These are phyloP conservation scores for Cryptococcus amylolentus DNA, from an alignment of 1,284 basidiomycete species.

Conservation along the genomic window DNA sequence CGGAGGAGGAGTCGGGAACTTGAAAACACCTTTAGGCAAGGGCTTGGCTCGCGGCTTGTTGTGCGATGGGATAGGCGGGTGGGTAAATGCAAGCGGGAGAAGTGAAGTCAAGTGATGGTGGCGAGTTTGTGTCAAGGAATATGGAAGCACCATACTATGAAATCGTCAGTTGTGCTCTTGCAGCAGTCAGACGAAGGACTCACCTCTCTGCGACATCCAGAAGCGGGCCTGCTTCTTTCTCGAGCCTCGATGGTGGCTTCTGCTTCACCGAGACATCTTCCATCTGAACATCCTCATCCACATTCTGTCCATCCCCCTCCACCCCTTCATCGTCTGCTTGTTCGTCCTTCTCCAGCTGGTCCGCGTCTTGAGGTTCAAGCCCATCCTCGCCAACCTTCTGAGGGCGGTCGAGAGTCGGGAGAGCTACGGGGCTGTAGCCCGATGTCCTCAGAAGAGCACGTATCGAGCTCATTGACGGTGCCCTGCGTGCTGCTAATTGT, in stretches of 20 bases:
- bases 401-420: slow-evolving; percentile 28
- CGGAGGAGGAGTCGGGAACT: slow-evolving; percentile 37
- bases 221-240: slow-evolving; percentile 20
- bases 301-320: slow-evolving; percentile 17
- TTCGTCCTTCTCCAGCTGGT: slow-evolving; percentile 15
- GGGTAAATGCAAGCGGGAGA: slow-evolving; percentile 43
- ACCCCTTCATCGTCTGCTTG: slow-evolving; percentile 4
- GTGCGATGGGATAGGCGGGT: slow-evolving; percentile 41
- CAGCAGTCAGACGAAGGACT: slow-evolving; percentile 2
- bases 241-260: not conserved
- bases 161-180: not conserved
- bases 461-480: not conserved
- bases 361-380: slow-evolving; percentile 23
- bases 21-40: slow-evolving; percentile 30
- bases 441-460: slow-evolving; percentile 12
- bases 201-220: slow-evolving; percentile 36
- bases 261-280: slow-evolving; percentile 14
- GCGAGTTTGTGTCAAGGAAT: slow-evolving; percentile 38
- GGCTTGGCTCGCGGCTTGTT: slow-evolving; percentile 33
- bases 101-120: slow-evolving; percentile 39
- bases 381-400: slow-evolving; percentile 36
- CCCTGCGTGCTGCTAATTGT: not conserved
- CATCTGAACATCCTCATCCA: slow-evolving; percentile 8
- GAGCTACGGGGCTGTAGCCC: slow-evolving; percentile 18
- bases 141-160: slow-evolving; percentile 34